Evolutionary conservation across 2,329 filamentous ascomycete genomes (phyloP), one percentile per base, ranked within the genome.

Genomic region (Pestalotiopsis sp.): DNA sequence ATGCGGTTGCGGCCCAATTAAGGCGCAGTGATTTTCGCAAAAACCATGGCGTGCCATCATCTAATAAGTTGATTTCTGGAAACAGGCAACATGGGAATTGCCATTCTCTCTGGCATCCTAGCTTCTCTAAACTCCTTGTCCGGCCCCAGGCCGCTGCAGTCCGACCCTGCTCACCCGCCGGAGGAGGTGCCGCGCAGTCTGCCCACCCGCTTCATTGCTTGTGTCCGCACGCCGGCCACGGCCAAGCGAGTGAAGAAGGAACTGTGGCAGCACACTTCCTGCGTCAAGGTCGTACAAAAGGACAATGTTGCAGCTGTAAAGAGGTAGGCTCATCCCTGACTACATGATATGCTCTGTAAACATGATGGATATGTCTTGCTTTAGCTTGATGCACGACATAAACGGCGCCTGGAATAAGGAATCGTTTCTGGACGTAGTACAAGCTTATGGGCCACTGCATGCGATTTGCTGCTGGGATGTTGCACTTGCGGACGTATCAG

Each of bases 21-120:
- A 20, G 45, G 7, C 20, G 45, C 45, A 52, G 20, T 17, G 17
- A 20, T 9, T 52, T 52, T 23, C 45, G 45, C 17, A 52, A 52
- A 23, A n/a, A 12, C 45, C 45, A 52, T 52, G 45, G 9, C 45
- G 20, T 52, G 23, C 25, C 23, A 17, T 23, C 38, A 31, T n/a
- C 61, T 25, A n/a, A 38, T 64, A 64, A 64, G 13, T 20, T 49
- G 61, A 14, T 23, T 63, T 69, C 31, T 27, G 64, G 27, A 59
- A 38, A 65, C 74, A 94, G 92, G 93, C 72, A 95, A 91, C 66
- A 93, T 97, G 89, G 94, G 94, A 69, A 93, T 93, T 70, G 93
- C 93, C 68, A 95, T 97, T 73, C 88, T 97, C 68, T 90, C 88
- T 67, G 94, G 93, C 71, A 91, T 97, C 76, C 87, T 97, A 73